Evolutionary conservation across 495 filamentous ascomycete genomes (phyloP), one percentile per base, ranked within the genome.

Genomic region (Xylona heveae): DNA sequence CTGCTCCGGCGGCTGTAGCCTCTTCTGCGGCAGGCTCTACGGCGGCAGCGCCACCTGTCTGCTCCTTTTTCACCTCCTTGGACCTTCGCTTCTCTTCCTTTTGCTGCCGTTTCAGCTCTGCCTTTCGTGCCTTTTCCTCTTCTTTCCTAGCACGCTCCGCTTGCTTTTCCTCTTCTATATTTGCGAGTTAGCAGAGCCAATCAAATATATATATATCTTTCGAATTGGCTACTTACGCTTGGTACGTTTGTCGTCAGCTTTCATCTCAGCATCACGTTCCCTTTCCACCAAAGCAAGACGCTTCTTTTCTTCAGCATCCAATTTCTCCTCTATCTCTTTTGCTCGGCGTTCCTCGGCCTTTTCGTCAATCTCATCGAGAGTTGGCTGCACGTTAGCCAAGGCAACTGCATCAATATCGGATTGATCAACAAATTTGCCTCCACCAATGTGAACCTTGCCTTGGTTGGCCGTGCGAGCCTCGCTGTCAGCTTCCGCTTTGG

Each of bases 321-420:
- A 49, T 8, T 61, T 54, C 10, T 53, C 49, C 40, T 72, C 71
- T 22, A 66, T 44, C 28, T 74, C 67, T 33, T 61, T 52, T 7
- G 68, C 69, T 24, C 60, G 58, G 42, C 78, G 70, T 29, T 55
- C 55, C 43, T 85, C 78, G 0, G 75, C 74, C 20, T 66, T 71
- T 13, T 74, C 71, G 30, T 71, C 69, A 23, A 97, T 90, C 41
- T 92, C 80, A 44, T 94, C 78, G n/a, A 97, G 49, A 0, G 88
- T 67, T 12, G 88, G 88, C 49, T 81, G 78, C n/a, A 97, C 62
- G 42, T 74, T 71, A 20, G 63, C 62, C 6, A 67, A 66, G 0
- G 88, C 88, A 38, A 94, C 71, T 7, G 65, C 68, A 34, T 94
- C 74, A 24, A 97, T 64, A 30, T 81, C 80, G 3, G 68, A 60